Percentiles rank a stretch among this genome's conserved stretches.
phyloP scores from a whole-genome alignment of 108 stramenopile species.

The Cylindrotheca closterium region DNA sequence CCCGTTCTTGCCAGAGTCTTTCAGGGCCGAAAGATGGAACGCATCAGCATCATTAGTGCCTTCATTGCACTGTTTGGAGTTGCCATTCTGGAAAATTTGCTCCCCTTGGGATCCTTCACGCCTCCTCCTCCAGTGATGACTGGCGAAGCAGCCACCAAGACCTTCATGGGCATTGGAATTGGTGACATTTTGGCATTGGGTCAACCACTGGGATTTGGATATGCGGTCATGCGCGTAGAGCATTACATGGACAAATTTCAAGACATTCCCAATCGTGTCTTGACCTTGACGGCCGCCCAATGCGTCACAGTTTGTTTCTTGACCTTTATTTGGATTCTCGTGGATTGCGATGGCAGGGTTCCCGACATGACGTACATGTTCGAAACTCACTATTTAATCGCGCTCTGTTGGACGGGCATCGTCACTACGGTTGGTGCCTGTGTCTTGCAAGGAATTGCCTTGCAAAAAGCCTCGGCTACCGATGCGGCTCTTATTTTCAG shows the following conservation, averaged over 20 bases:
- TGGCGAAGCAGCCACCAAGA: conserved; percentile 26
- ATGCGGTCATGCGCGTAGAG: conserved; percentile 46
- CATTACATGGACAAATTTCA: conserved; percentile 14
- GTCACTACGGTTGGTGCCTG: conserved; percentile 69
- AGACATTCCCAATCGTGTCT: conserved; percentile 27
- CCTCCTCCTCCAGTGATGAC: conserved; percentile 44
- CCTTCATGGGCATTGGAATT: conserved; percentile 30
- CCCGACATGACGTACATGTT: conserved; percentile 13
- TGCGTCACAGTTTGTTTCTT: conserved; percentile 34
- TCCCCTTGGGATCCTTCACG: conserved; percentile 41
- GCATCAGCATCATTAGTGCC: conserved; percentile 12
- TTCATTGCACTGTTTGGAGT: conserved; percentile 14
- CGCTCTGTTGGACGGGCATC: conserved; percentile 68
- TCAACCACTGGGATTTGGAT: conserved; percentile 62
- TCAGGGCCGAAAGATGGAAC: conserved; percentile 16
- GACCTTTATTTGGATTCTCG: conserved; percentile 10
- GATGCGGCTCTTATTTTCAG: conserved; percentile 72
- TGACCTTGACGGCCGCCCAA: conserved; percentile 54
- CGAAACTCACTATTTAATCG: conserved; percentile 16
- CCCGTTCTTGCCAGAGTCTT: conserved; percentile 40
- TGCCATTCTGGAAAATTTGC: conserved; percentile 15
- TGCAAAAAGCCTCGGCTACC: conserved; percentile 58
- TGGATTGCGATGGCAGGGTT: conserved; percentile 1
- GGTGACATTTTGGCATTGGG: conserved; percentile 50
- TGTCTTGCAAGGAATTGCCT: conserved; percentile 61